Conservation (phyloP, 2,329 filamentous ascomycete genomes). For the Diaporthe citri region DNA sequence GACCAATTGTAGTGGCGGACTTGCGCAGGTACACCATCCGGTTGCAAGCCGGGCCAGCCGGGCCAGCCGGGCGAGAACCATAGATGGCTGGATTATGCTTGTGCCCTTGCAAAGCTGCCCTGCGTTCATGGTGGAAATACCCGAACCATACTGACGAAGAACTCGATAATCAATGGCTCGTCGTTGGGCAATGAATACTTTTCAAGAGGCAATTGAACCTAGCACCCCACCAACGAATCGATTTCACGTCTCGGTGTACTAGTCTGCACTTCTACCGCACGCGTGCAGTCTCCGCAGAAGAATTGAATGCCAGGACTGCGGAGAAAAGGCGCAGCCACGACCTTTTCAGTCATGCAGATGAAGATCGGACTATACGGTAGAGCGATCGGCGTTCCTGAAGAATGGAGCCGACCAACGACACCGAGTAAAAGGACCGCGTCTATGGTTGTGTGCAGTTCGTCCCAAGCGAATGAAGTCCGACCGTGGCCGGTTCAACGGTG, state of each 20-base stretch:
- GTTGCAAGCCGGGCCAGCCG: conserved; percentile 7
- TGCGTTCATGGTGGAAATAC: background rate
- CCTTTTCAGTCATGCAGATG: background rate
- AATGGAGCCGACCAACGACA: background rate
- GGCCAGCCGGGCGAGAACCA: conserved; percentile 7
- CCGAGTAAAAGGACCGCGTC: background rate
- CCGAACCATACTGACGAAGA: background rate
- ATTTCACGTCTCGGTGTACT: no score
- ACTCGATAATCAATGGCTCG: background rate
- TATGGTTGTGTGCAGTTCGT: background rate
- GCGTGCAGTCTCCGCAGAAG: background rate
- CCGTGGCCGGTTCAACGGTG: background rate
- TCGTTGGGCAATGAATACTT: background rate
- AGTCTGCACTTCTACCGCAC: background rate
- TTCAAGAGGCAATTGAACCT: background rate
- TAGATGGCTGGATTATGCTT: background rate
- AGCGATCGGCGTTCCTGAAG: background rate
- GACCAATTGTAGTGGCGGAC: conserved; percentile 14
- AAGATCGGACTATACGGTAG: background rate
- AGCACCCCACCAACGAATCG: background rate
- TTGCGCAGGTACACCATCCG: conserved; percentile 25
- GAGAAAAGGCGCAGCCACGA: background rate
- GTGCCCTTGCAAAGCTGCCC: background rate
- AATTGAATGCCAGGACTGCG: background rate
- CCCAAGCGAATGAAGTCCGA: conserved; percentile 11